phyloP scores from a whole-genome alignment of 768 basidiomycete species.

The Inosperma sp. region DNA sequence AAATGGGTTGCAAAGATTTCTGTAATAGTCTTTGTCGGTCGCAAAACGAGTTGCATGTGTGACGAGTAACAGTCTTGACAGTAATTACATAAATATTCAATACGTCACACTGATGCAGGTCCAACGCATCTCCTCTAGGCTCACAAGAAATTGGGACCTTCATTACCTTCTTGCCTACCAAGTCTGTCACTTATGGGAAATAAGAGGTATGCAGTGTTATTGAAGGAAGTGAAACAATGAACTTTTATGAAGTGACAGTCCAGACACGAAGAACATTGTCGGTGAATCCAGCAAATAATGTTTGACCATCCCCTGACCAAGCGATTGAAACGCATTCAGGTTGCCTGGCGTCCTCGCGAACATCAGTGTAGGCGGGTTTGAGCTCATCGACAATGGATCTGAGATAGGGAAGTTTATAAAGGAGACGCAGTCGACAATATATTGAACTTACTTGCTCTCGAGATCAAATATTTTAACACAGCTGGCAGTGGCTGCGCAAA shows the following conservation, averaged over 20 bases:
- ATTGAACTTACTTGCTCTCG: conserved; percentile 85
- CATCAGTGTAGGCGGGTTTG: conserved; percentile 88
- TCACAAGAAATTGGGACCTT: no score
- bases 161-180: no score
- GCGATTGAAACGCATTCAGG: conserved; percentile 96
- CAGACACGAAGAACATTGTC: conserved; percentile 92
- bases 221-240: no score
- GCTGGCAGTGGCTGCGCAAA: conserved; percentile 95
- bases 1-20: no score
- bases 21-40: no score
- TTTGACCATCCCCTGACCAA: conserved; percentile 98
- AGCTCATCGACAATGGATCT: conserved; percentile 99
- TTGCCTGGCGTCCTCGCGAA: conserved; percentile 63
- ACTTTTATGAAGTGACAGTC: conserved; percentile 69
- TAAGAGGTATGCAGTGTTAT: no score
- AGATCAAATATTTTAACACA: conserved; percentile 99
- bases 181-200: no score
- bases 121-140: no score
- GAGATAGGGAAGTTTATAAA: conserved; percentile 7
- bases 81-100: no score
- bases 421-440: not conserved
- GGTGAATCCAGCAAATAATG: conserved; percentile 94
- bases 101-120: no score
- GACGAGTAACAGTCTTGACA: no score
- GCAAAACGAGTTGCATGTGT: no score